Evolutionary conservation across 2,329 filamentous ascomycete genomes (phyloP).

Genomic region (Exutisphaerella laricina): DNA sequence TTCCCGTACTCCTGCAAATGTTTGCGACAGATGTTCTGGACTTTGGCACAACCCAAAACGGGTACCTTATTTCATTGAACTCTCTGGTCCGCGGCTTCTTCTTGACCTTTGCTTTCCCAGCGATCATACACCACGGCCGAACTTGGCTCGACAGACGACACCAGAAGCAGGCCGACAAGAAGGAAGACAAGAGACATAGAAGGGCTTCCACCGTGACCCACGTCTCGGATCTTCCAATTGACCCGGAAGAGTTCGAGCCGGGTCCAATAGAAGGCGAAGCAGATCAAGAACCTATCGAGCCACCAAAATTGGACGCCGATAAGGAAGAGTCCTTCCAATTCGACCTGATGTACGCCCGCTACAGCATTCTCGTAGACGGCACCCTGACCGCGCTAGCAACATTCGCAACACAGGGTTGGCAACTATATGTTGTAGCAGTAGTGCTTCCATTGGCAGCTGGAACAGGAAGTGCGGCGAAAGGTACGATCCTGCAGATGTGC

Average conservation of each 20-base stretch:
- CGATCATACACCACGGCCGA: constrained; percentile 40
- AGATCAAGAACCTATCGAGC: constrained; percentile 41
- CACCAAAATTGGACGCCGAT: constrained; percentile 13
- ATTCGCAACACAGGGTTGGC: constrained; percentile 59
- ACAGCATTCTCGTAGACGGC: constrained; percentile 61
- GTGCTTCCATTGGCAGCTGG: constrained; percentile 64
- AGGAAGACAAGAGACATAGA: constrained; percentile 17
- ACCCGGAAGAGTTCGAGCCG: constrained; percentile 32
- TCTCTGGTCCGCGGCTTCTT: constrained; percentile 42
- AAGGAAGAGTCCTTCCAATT: constrained; percentile 52
- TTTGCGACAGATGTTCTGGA: constrained; percentile 43
- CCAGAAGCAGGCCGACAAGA: constrained; percentile 35
- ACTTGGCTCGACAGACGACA: constrained; percentile 38
- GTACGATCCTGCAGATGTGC: constrained; percentile 68
- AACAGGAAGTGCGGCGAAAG: constrained; percentile 64
- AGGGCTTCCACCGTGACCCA: constrained; percentile 17
- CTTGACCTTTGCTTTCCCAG: constrained; percentile 42
- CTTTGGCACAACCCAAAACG: constrained; percentile 43
- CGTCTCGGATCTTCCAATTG: constrained; percentile 27
- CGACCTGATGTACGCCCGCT: constrained; percentile 62
- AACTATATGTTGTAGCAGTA: constrained; percentile 62
- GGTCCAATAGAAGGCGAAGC: constrained; percentile 33
- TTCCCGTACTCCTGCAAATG: constrained; percentile 53
- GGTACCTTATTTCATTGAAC: constrained; percentile 43
- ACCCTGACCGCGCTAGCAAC: constrained; percentile 57